phyloP scores from a whole-genome alignment of 2,329 filamentous ascomycete species.

The Fusarium fracticaudum region DNA sequence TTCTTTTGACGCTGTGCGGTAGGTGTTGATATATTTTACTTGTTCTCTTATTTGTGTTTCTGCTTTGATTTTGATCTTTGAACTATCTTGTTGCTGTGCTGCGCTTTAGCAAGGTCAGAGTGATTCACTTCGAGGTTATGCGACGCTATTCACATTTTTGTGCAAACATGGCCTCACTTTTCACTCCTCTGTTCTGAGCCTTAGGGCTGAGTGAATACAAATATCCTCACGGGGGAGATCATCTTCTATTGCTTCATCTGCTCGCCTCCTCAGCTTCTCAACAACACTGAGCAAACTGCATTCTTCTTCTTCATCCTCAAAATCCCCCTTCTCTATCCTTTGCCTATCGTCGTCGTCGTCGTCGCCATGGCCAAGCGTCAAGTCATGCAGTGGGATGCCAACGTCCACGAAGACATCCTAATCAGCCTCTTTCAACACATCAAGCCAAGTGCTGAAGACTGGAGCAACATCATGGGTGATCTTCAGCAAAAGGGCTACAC shows the following conservation, averaged over 20 bases:
- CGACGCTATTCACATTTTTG: neutral
- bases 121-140: neutral
- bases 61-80: neutral
- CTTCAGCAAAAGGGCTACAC: conserved; percentile 52
- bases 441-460: conserved; percentile 46
- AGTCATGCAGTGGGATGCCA: conserved; percentile 53
- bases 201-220: neutral
- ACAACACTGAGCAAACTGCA: neutral
- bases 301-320: neutral
- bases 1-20: conserved; percentile 60
- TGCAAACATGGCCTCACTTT: neutral
- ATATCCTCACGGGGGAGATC: neutral
- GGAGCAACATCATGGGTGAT: conserved; percentile 50
- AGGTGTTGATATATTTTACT: conserved; percentile 30
- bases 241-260: neutral
- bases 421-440: conserved; percentile 51
- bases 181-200: neutral
- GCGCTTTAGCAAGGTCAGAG: neutral
- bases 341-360: neutral
- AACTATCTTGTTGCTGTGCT: neutral
- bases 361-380: conserved; percentile 44
- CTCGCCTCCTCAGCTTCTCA: neutral
- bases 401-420: conserved; percentile 57
- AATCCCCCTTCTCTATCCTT: neutral
- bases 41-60: neutral